phyloP scores from a whole-genome alignment of 2,329 filamentous ascomycete genomes.

The Aspergillus unguis region DNA sequence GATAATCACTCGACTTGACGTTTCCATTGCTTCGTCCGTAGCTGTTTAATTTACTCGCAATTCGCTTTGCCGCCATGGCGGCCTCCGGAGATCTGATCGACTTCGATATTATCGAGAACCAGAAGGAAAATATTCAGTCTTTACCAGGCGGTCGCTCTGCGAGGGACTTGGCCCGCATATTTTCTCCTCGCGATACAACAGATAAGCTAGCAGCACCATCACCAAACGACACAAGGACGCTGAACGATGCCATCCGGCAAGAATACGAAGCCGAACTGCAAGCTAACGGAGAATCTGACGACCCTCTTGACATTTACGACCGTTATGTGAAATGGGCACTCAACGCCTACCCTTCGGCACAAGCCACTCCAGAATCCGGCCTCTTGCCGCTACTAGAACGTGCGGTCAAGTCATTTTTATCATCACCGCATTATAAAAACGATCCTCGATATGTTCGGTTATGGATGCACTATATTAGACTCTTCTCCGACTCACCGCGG shows the following conservation, averaged over 20 bases:
- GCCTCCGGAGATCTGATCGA: conserved; percentile 44
- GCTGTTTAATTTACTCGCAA: not conserved
- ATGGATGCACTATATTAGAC: conserved; percentile 89
- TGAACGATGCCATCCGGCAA: conserved; percentile 74
- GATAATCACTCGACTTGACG: too few relatives aligned
- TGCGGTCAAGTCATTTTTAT: conserved; percentile 84
- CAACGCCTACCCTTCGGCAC: conserved; percentile 89
- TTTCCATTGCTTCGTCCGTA: too few relatives aligned
- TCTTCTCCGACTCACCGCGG: conserved; percentile 89
- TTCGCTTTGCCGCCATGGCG: conserved; percentile 50
- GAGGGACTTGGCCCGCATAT: conserved; percentile 78
- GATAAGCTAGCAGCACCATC: conserved; percentile 61
- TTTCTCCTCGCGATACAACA: conserved; percentile 43
- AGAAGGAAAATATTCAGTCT: conserved; percentile 97
- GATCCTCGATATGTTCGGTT: conserved; percentile 89
- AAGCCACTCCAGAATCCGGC: conserved; percentile 88
- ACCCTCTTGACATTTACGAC: conserved; percentile 92
- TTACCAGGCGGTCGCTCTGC: conserved; percentile 86
- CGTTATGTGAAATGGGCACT: conserved; percentile 97
- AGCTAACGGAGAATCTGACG: conserved; percentile 79
- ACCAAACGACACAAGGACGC: conserved; percentile 68
- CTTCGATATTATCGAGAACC: conserved; percentile 91
- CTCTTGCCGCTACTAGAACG: conserved; percentile 85
- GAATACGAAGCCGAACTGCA: conserved; percentile 83
- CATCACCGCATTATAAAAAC: conserved; percentile 85